Base-by-base conservation (phyloP, 257 asterid species). In the Solanum tarijense region DNA sequence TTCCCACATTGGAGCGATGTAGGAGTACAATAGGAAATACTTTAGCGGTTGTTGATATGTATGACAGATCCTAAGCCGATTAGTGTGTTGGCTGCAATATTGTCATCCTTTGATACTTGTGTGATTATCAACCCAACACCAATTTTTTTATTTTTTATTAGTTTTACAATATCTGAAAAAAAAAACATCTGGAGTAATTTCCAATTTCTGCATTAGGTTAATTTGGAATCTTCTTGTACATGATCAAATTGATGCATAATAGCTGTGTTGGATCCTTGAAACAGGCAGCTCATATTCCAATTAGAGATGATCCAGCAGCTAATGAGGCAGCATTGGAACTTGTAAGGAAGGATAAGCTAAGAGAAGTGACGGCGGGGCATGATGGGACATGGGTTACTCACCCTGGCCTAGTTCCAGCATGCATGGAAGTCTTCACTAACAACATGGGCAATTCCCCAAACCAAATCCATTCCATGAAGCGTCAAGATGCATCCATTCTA, bases 381-480 rank as follows among this genome's bases (percentile, higher is more conserved):
- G 99, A 97, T 43, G 99, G 99, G 18, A 97, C 99, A 0, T 97
- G 99, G 99, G 99, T 98, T 10, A 98, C 99, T 13, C 99, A 97
- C 92, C 98, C 99, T 0, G 98, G 99, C 25, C 91, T 97, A 14
- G 95, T 97, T 88, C 98, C 98, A 0, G 68, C 92, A 38, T 94
- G 95, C 62, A 89, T 86, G 87, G 94, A 95, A 84, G 98, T 94
- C 39, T 97, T 96, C 92, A 92, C 89, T 79, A 34, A 10, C 91
- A 62, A 88, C 90, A 96, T 97, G 98, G 94, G 92, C 85, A 83
- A 84, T 87, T 81, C 89, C 0, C 88, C 95, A 21, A 94, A 97
- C 92, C 99, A 92, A 89, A 97, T 97, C 20, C 91, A 94, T 2
- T 89, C 97, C 6, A 52, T 85, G 12, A 94, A 90, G 79, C 94